These are phyloP conservation scores for Glomus cerebriforme DNA, from an alignment of 192 early-diverging fungal species.

Conservation along the genomic window DNA sequence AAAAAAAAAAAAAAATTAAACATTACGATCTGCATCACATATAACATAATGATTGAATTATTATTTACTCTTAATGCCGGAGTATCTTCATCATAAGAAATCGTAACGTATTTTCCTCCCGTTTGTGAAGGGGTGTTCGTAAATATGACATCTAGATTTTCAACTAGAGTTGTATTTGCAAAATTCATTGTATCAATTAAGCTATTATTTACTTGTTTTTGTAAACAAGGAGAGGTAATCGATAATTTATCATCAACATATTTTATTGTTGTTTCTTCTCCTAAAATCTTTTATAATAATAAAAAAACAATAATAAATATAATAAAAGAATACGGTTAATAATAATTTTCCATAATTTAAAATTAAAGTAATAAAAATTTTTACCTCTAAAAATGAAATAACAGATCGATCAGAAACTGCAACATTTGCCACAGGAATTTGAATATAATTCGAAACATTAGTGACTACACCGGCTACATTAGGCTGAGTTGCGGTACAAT, in stretches of 20 bases:
- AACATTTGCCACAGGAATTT: slow-evolving; percentile 16
- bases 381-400: slow-evolving; percentile 25
- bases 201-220: background rate
- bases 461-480: too few species aligned
- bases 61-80: background rate
- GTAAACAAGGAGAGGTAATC: slow-evolving; percentile 21
- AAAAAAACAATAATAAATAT: too few species aligned
- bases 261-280: background rate
- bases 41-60: background rate
- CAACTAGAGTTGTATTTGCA: background rate
- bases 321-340: background rate
- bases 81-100: background rate
- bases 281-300: slow-evolving; percentile 7
- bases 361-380: background rate
- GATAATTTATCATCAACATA: background rate
- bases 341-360: background rate
- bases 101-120: background rate
- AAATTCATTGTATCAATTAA: background rate
- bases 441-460: background rate
- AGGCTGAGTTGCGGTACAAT: slow-evolving; percentile 1
- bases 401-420: background rate
- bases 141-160: slow-evolving; percentile 2
- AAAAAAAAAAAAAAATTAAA: too few species aligned
- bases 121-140: background rate
- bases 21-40: background rate